A percentile compares a stretch with the other conserved stretches of the same genome.
Conservation (phyloP, 2,329 filamentous ascomycete species). For the Ophiocordyceps camponoti-floridani region DNA sequence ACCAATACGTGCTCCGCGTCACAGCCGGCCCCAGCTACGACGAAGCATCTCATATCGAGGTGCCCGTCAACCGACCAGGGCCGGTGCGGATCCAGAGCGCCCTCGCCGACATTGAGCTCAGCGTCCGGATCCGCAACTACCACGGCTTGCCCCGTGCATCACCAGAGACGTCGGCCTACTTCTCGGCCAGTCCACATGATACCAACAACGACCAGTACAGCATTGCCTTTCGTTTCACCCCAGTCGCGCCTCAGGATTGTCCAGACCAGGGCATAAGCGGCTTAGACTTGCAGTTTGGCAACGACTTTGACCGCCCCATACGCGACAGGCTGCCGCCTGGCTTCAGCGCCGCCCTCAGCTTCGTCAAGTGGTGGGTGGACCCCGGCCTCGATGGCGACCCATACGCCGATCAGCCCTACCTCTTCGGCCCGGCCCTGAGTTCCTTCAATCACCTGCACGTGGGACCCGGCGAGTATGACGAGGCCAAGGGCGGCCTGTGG, state of each 20-base stretch:
- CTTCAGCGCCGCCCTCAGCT: constrained; percentile 66
- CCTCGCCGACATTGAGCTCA: constrained; percentile 48
- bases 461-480: constrained; percentile 32
- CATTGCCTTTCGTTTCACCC: constrained; percentile 62
- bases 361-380: constrained; percentile 83
- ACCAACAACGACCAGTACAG: constrained; percentile 63
- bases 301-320: constrained; percentile 88
- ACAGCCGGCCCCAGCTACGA: constrained; percentile 70
- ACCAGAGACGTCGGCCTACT: constrained; percentile 59
- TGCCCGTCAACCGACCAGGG: constrained; percentile 56
- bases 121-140: constrained; percentile 54
- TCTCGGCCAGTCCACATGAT: constrained; percentile 49
- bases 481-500: constrained; percentile 30
- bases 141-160: constrained; percentile 53
- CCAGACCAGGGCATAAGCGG: constrained; percentile 37
- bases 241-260: constrained; percentile 27
- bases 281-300: constrained; percentile 71
- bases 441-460: constrained; percentile 64
- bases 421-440: constrained; percentile 69
- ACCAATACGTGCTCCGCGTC: constrained; percentile 64
- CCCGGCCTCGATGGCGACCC: constrained; percentile 81
- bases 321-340: constrained; percentile 72
- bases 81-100: constrained; percentile 45
- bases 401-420: constrained; percentile 68
- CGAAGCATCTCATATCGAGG: constrained; percentile 46